Evolutionary conservation across 345 rosid species (phyloP), one percentile per base, ranked within the genome.

Genomic region (Syzygium oleosum): DNA sequence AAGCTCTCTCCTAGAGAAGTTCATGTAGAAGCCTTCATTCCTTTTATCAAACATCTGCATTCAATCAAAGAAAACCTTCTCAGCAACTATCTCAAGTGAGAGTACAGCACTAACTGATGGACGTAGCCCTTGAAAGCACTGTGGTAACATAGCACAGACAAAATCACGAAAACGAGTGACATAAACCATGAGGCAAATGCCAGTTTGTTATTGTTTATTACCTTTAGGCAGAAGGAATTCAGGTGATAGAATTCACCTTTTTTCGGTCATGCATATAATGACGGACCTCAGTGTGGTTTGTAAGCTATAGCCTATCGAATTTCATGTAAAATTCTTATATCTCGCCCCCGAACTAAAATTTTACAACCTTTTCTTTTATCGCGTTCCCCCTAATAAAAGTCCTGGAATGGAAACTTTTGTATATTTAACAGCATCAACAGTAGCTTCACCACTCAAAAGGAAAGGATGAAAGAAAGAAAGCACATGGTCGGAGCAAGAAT

Each of bases 1-100:
- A 87, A 96, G 98, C 90, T 95, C 96, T 93, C 92, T 95, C 92
- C 98, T 90, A 19, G 99, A 90, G 88, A 91, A 94, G 22, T 89
- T 88, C 21, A 86, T 86, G 87, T 87, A 92, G 87, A 85, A 93
- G n/a, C 91, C 92, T 85, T 88, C 89, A 84, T 87, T 91, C 84
- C 91, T 92, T 88, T 90, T 91, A 87, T 91, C 92, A 21, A 86
- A 90, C 97, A 94, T 93, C 93, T 91, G 88, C 88, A 88, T 86
- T 84, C 17, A 17, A 7, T 34, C 54, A 54, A 53, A 46, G 41
- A 78, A 78, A n/a, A 21, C 59, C 59, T 55, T 55, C 59, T 55
- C 59, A 55, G 27, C 59, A 73, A 73, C 27, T 34, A 38, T 9
- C 83, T 73, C 49, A 73, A 73, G 49, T 38, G 49, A 73, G 80